Evolutionary conservation across 2,329 filamentous ascomycete species (phyloP), one percentile per base, ranked within the genome.

Genomic region (Penicillium capsulatum): DNA sequence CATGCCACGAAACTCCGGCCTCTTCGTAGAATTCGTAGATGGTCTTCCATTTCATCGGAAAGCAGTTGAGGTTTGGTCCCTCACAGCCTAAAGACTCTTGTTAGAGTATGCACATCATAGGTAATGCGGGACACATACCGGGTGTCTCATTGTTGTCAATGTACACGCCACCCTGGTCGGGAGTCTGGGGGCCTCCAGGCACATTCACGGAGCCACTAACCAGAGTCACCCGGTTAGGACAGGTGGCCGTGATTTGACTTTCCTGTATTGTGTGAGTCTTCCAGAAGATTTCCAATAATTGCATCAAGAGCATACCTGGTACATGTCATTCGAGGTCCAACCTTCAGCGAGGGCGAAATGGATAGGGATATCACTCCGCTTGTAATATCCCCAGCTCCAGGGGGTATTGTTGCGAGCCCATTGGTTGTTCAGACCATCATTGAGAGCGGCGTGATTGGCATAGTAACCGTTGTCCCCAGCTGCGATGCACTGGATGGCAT

Each of bases 251-350:
- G 20, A 77, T 69, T 37, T 75, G 68, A 2, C 65, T 62, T 57
- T 77, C 72, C 65, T 67, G 39, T 11, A 20, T 40, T 17, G n/a
- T 17, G 16, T 40, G 26, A 42, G 42, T 10, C 3, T n/a, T 16
- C 7, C 2, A 22, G 7, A 15, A 31, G n/a, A 20, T 28, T 17
- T 13, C n/a, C 15, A 9, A 9, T 11, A 19, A n/a, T n/a, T 14
- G 3, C 16, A 7, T 28, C 17, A 33, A 1, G 13, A 22, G n/a
- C 31, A 11, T 32, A 65, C 66, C 50, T 72, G 74, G 43, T 79
- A 78, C 74, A 78, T 79, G 50, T 79, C 76, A 2, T 66, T 74
- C 13, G 76, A 51, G 0, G 74, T 73, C 69, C 71, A 79, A 7
- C 65, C 71, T 39, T 79, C 75, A 0, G 74, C 75, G 47, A 79